Percentiles rank a stretch among this genome's conserved stretches.
Conservation (phyloP, 1,284 basidiomycete genomes). For the Amylostereum areolatum region DNA sequence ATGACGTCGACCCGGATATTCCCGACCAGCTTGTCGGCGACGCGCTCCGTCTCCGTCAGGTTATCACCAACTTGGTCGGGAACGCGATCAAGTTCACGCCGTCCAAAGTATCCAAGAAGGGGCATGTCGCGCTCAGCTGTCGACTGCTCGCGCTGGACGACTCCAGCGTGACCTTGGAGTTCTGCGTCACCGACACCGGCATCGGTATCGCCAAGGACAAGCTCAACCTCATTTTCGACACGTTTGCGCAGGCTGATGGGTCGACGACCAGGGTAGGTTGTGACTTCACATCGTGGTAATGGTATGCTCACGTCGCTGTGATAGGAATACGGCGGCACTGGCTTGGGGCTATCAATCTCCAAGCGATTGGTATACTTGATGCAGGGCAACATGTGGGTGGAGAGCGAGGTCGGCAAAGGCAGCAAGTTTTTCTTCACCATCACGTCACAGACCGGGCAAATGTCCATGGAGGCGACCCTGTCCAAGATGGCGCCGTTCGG, state of each 20-base stretch:
- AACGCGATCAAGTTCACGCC: slow-evolving; percentile 97
- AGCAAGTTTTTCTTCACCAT: slow-evolving; percentile 98
- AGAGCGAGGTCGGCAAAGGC: slow-evolving; percentile 87
- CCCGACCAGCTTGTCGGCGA: slow-evolving; percentile 98
- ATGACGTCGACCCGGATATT: slow-evolving; percentile 94
- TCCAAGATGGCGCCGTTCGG: slow-evolving; percentile 75
- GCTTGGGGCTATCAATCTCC: slow-evolving; percentile 92
- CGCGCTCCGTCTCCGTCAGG: slow-evolving; percentile 87
- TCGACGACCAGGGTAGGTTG: slow-evolving; percentile 76
- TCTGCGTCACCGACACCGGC: slow-evolving; percentile 96
- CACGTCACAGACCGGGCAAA: slow-evolving; percentile 75
- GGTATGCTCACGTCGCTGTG: slow-evolving; percentile 6
- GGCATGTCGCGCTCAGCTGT: slow-evolving; percentile 89
- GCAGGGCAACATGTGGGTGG: slow-evolving; percentile 99
- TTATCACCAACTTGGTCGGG: slow-evolving; percentile 93
- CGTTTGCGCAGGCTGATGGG: slow-evolving; percentile 98
- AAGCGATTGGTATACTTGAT: slow-evolving; percentile 96
- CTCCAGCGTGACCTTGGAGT: slow-evolving; percentile 84
- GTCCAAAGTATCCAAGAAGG: slow-evolving; percentile 69
- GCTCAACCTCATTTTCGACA: slow-evolving; percentile 97
- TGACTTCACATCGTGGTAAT: too few relatives aligned
- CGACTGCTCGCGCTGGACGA: slow-evolving; percentile 72
- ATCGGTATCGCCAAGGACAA: slow-evolving; percentile 99
- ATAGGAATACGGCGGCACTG: slow-evolving; percentile 96
- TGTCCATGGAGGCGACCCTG: slow-evolving; percentile 67